Base-by-base conservation (phyloP, 1,284 basidiomycete species). In the Microbotryum scabiosae region DNA sequence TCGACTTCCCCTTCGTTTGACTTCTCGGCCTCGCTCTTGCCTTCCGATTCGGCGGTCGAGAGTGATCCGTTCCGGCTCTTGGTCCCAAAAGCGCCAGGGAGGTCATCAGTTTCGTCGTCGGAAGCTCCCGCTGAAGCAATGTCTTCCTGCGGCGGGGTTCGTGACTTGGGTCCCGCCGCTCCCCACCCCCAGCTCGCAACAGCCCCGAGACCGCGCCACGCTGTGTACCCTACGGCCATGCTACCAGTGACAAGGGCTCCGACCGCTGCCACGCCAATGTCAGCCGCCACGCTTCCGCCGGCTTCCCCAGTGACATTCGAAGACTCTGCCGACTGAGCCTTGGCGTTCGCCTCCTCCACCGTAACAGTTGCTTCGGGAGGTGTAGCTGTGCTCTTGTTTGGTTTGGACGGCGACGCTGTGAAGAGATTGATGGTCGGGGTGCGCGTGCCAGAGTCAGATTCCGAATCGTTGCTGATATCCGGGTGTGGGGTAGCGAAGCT, bases 211-310 rank as follows among this genome's bases (percentile, higher is more conserved):
- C 54, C 54, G 32, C 59, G 25, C 62, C 62, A 64, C 0, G 62
- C 63, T 12, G 54, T 50, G 21, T 54, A 58, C 4, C 63, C 63
- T 23, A 65, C 63, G 1, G 63, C 60, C 6, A 65, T 53, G 7
- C 63, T 56, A 41, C 60, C 63, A 48, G 61, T 57, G 21, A 62
- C 57, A 26, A 65, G 44, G 16, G 57, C 60, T 5, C 63, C 63
- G 2, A 54, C 60, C 3, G 57, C 60, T 1, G 60, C 63, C 10
- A 49, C 51, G 20, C 60, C 63, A 8, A 64, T 48, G 21, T 59
- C 59, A 41, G 51, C 54, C 3, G 32, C 51, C 20, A 1, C 16
- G 12, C 36, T 41, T 12, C 36, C 36, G 5, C 51, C 51, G 16
- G 21, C 47, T 26, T 21, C 47, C 5, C 51, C 51, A 2, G 25